Evolutionary conservation across 345 rosid species (phyloP).

Genomic region (Citrus australasica): DNA sequence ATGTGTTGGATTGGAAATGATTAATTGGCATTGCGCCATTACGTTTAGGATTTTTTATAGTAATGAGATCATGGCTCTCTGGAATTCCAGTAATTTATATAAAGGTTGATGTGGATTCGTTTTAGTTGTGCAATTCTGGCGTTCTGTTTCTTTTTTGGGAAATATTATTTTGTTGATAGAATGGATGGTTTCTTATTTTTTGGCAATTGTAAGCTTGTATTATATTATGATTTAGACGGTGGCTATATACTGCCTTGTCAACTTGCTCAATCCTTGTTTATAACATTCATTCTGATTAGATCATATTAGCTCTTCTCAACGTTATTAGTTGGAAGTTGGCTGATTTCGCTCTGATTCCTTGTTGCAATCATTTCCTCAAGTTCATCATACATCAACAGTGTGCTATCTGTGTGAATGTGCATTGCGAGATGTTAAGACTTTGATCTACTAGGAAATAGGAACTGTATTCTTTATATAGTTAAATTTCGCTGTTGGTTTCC

Average conservation of each 20-base stretch:
- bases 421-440: not conserved
- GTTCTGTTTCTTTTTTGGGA: not conserved
- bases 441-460: not conserved
- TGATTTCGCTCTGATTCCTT: not conserved
- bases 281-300: not conserved
- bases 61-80: not conserved
- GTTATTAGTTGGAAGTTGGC: not conserved
- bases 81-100: not conserved
- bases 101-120: not conserved
- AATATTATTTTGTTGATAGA: not conserved
- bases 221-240: not conserved
- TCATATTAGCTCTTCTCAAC: not conserved
- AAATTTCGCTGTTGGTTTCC: not conserved
- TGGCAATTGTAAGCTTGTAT: not conserved
- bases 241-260: too few relatives aligned
- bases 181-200: not conserved
- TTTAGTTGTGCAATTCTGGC: not conserved
- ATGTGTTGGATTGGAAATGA: not conserved
- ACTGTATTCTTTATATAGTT: not conserved
- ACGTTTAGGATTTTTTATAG: not conserved
- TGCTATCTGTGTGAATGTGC: not conserved
- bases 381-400: not conserved
- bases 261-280: not conserved
- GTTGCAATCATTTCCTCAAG: not conserved
- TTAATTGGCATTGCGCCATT: not conserved